These are phyloP conservation scores for Collybia sordida DNA, from an alignment of 768 basidiomycete genomes.

Conservation along the genomic window DNA sequence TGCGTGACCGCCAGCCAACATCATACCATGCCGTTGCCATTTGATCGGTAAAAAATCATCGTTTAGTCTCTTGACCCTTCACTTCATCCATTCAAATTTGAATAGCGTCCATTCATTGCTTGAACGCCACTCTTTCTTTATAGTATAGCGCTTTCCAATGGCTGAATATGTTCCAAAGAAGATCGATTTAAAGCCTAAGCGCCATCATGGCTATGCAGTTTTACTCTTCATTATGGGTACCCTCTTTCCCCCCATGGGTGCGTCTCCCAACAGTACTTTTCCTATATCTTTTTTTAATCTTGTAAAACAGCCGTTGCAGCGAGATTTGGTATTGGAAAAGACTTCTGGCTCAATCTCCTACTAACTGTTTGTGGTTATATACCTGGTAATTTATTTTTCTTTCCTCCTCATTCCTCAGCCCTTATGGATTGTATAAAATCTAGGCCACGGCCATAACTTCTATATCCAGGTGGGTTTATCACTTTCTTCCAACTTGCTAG, in stretches of 20 bases:
- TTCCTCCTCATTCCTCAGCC: conserved; percentile 1
- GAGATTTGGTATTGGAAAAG: conserved; percentile 86
- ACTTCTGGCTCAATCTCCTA: conserved; percentile 89
- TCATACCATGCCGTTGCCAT: neutral
- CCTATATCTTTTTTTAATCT: conserved; percentile 5
- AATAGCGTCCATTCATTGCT: neutral
- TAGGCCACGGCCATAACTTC: conserved; percentile 91
- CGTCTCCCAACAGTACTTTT: conserved; percentile 15
- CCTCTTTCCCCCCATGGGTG: conserved; percentile 88
- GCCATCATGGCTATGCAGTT: conserved; percentile 79
- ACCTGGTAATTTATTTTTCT: conserved; percentile 55
- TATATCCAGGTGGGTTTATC: conserved; percentile 70
- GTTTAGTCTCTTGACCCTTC: no score
- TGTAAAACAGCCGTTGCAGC: conserved; percentile 76
- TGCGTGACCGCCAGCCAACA: neutral
- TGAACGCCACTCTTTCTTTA: conserved; percentile 1
- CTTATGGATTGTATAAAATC: conserved; percentile 8
- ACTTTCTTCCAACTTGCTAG: neutral
- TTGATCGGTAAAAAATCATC: neutral
- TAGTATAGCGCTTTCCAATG: conserved; percentile 17
- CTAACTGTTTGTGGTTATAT: conserved; percentile 92
- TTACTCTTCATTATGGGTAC: conserved; percentile 88
- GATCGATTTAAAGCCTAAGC: conserved; percentile 62
- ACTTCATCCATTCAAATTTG: no score
- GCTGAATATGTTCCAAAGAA: conserved; percentile 44